phyloP scores from a whole-genome alignment of 2,329 filamentous ascomycete genomes.

The Aureobasidium sp. region DNA sequence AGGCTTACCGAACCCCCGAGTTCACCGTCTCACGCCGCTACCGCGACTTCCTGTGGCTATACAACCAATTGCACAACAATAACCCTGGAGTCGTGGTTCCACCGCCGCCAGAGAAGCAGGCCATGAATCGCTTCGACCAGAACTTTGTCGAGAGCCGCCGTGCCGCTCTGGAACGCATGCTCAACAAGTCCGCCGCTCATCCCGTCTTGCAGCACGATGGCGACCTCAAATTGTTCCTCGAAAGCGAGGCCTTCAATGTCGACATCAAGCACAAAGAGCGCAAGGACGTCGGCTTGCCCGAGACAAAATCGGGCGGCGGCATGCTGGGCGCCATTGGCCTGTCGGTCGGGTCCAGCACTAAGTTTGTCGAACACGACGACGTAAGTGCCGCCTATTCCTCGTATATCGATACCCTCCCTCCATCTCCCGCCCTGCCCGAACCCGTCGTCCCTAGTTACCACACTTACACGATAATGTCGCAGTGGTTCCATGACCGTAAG shows the following conservation, averaged over 20 bases:
- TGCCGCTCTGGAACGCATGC: conserved; percentile 90
- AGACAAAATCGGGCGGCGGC: conserved; percentile 63
- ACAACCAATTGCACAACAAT: conserved; percentile 86
- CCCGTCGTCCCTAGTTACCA: conserved; percentile 14
- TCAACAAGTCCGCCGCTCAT: conserved; percentile 89
- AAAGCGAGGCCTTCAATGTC: conserved; percentile 91
- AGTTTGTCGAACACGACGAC: conserved; percentile 97
- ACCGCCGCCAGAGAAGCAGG: conserved; percentile 94
- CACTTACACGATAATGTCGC: conserved; percentile 6
- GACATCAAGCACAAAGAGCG: conserved; percentile 98
- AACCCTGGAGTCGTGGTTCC: conserved; percentile 93
- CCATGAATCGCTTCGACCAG: conserved; percentile 87
- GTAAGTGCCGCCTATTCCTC: conserved; percentile 41
- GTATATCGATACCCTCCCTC: conserved; percentile 2
- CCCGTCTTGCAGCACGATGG: conserved; percentile 84
- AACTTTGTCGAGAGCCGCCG: conserved; percentile 93
- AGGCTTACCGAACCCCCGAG: conserved; percentile 85
- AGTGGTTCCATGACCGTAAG: conserved; percentile 97
- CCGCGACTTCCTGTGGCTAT: conserved; percentile 95
- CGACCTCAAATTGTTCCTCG: conserved; percentile 91
- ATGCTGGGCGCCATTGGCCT: conserved; percentile 69
- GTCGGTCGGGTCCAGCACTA: conserved; percentile 61
- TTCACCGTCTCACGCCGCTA: conserved; percentile 92
- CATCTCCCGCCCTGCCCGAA: conserved; percentile 5
- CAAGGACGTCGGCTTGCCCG: conserved; percentile 55